Base-by-base conservation (phyloP, 177 flowering plant genomes). In the Tripterygium wilfordii region DNA sequence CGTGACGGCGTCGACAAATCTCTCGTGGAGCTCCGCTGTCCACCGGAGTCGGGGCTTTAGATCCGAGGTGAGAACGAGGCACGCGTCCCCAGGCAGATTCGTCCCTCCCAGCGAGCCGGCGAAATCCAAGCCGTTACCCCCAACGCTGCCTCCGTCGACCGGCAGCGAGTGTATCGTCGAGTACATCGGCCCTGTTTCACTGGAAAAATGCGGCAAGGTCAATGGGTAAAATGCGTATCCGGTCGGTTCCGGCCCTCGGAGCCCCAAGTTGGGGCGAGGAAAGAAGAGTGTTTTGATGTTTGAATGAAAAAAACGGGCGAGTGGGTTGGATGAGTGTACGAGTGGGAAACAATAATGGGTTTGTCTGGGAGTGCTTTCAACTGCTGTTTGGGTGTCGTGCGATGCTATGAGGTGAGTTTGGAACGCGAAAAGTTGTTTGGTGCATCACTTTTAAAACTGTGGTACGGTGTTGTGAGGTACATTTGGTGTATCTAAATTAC, bases 11-110 rank as follows among this genome's bases (percentile, higher is more conserved):
- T 87, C 96, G 3, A 87, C 80, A 45, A 83, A 87, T 16, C 89
- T 61, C 50, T 87, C 92, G 36, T 87, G 96, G 36, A 87, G 89
- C 63, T 87, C 92, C 7, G 83, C 67, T 1, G 96, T 87, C 96
- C 96, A 87, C 3, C 95, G 68, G 32, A 86, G 82, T 2, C 95
- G 68, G 15, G 90, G 91, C 67, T 81, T 83, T 2, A 92, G 91
- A 66, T 83, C 91, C 40, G 85, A 46, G 27, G 85, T 74, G 17
- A 81, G 65, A 33, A 85, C 88, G 49, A 85, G 54, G 41, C 88
- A 83, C 21, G 82, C 62, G 36, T 83, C 86, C 8, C 75, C 77
- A 25, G 71, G 66, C 31, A 76, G 48, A 32, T 67, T 68, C 23
- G 78, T 70, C 24, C 76, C 74, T 13, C 70, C 78, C 18, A 70